Percentiles rank a stretch among this genome's conserved stretches.
Conservation (phyloP, 805 yeast species). For the Pichia pseudocactophila region DNA sequence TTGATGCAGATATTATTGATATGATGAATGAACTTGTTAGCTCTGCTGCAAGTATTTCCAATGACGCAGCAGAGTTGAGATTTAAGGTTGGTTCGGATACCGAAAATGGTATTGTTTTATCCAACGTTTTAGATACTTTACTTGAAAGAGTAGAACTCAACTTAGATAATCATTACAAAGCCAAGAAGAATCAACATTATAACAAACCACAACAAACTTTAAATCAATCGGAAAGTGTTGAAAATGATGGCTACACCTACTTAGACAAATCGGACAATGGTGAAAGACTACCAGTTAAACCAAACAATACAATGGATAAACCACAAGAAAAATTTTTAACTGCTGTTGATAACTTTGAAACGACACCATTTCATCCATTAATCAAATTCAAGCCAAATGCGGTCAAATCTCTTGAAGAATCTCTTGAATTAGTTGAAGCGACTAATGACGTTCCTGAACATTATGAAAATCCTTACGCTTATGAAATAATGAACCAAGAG, state of each 20-base stretch:
- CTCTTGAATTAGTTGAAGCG: slow-evolving; percentile 30
- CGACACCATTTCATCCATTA: slow-evolving; percentile 69
- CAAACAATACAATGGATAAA: slow-evolving; percentile 29
- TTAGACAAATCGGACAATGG: slow-evolving; percentile 44
- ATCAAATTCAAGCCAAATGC: slow-evolving; percentile 68
- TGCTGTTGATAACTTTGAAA: slow-evolving; percentile 55
- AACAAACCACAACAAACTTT: background rate
- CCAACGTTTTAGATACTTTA: slow-evolving; percentile 55
- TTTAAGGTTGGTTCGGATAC: slow-evolving; percentile 23
- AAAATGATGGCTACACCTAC: slow-evolving; percentile 32
- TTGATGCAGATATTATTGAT: slow-evolving; percentile 15
- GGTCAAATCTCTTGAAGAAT: slow-evolving; percentile 44
- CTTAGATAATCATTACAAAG: slow-evolving; percentile 37
- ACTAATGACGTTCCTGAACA: slow-evolving; percentile 43
- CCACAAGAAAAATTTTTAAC: slow-evolving; percentile 60
- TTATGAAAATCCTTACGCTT: slow-evolving; percentile 71
- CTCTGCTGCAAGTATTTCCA: slow-evolving; percentile 16
- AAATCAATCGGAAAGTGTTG: background rate
- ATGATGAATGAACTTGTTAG: slow-evolving; percentile 36
- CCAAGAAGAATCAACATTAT: slow-evolving; percentile 10
- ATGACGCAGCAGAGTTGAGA: slow-evolving; percentile 21
- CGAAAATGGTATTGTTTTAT: slow-evolving; percentile 54
- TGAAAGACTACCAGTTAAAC: slow-evolving; percentile 3
- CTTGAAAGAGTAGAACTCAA: slow-evolving; percentile 72
- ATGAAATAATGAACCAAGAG: slow-evolving; percentile 60